These are phyloP conservation scores for Pyricularia pennisetigena DNA, from an alignment of 2,329 filamentous ascomycete species.

Conservation along the genomic window DNA sequence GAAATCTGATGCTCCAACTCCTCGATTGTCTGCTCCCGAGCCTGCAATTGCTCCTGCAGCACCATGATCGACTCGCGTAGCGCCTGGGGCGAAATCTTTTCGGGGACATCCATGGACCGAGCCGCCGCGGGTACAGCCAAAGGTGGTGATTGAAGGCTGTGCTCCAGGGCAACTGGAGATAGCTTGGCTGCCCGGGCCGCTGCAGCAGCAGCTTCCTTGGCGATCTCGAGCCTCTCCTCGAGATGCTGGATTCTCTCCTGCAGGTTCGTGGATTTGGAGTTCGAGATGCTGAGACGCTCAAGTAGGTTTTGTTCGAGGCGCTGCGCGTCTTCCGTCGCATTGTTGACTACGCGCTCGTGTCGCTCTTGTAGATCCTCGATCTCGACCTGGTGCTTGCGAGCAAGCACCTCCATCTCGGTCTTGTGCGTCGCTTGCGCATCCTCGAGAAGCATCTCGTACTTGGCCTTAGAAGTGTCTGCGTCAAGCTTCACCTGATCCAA, in stretches of 20 bases:
- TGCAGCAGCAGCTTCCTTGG: slow-evolving; percentile 76
- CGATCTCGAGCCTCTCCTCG: slow-evolving; percentile 84
- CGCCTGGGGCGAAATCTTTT: slow-evolving; percentile 89
- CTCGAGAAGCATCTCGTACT: slow-evolving; percentile 75
- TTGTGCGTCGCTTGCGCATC: slow-evolving; percentile 64
- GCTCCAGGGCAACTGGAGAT: slow-evolving; percentile 24
- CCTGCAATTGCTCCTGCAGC: slow-evolving; percentile 91
- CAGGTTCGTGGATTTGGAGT: slow-evolving; percentile 76
- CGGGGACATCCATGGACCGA: slow-evolving; percentile 47
- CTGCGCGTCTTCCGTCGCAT: slow-evolving; percentile 71
- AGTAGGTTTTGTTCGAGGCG: slow-evolving; percentile 69
- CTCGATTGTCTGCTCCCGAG: slow-evolving; percentile 84
- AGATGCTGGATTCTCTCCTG: slow-evolving; percentile 78
- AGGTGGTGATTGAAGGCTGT: background rate
- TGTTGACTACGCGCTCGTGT: slow-evolving; percentile 64
- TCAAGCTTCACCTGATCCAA: slow-evolving; percentile 72
- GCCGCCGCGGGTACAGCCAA: slow-evolving; percentile 16
- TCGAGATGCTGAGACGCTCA: slow-evolving; percentile 71
- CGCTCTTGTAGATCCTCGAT: slow-evolving; percentile 67
- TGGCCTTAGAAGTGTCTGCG: slow-evolving; percentile 68
- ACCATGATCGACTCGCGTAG: slow-evolving; percentile 94
- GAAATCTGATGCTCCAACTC: slow-evolving; percentile 65
- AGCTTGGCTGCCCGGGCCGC: slow-evolving; percentile 65
- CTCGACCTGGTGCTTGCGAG: slow-evolving; percentile 54
- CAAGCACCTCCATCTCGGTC: slow-evolving; percentile 38